Conservation (phyloP, 768 basidiomycete species). For the Phanerodontia chrysosporium region DNA sequence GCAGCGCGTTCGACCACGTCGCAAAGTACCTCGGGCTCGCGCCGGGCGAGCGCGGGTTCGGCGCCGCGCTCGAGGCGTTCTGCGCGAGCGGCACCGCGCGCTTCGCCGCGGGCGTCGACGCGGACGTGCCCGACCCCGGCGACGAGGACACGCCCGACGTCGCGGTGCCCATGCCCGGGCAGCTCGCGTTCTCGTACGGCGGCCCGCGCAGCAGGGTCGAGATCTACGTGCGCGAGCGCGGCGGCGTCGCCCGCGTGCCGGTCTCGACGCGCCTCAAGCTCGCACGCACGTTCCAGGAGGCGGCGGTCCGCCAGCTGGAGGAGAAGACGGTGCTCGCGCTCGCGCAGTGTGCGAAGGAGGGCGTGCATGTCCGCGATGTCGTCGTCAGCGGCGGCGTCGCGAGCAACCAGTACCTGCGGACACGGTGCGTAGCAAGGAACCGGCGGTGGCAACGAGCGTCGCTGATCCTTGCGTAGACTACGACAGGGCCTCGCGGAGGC, state of each 20-base stretch:
- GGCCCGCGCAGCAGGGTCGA: slow-evolving; percentile 73
- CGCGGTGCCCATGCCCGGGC: slow-evolving; percentile 42
- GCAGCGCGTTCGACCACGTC: slow-evolving; percentile 81
- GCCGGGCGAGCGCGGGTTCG: slow-evolving; percentile 62
- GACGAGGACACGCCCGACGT: slow-evolving; percentile 30
- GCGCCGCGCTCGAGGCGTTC: slow-evolving; percentile 78
- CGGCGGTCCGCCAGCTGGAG: slow-evolving; percentile 69
- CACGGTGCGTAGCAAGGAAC: no score
- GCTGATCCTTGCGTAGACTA: slow-evolving; percentile 26
- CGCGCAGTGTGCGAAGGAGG: slow-evolving; percentile 37
- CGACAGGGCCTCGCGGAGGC: slow-evolving; percentile 21
- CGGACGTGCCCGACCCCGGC: slow-evolving; percentile 18
- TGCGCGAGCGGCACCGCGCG: slow-evolving; percentile 30
- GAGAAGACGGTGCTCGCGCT: slow-evolving; percentile 64
- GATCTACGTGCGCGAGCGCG: slow-evolving; percentile 42
- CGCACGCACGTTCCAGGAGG: slow-evolving; percentile 68
- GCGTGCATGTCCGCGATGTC: slow-evolving; percentile 48
- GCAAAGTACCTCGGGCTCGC: slow-evolving; percentile 64
- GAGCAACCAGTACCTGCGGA: slow-evolving; percentile 69
- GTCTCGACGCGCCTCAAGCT: slow-evolving; percentile 36
- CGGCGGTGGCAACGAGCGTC: no score
- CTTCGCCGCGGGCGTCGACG: neutral
- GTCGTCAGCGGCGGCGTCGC: slow-evolving; percentile 94
- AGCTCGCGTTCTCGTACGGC: slow-evolving; percentile 73
- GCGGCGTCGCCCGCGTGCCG: slow-evolving; percentile 32